Evolutionary conservation across 2,329 filamentous ascomycete species (phyloP).

Genomic region (Pyrenochaeta sp.): DNA sequence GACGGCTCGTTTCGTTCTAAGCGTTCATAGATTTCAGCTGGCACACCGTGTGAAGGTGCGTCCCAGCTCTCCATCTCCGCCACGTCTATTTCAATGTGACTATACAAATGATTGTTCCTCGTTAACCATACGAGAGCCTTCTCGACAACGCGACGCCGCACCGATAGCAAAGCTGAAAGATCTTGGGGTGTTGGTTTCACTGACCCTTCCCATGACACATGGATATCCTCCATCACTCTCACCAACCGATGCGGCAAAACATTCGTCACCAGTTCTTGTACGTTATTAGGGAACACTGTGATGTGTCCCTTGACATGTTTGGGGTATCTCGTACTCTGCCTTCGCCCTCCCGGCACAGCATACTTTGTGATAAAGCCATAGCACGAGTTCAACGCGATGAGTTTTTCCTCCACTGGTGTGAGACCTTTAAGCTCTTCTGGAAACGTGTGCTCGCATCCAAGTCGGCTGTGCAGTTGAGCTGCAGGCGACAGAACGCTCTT

Average conservation of each 20-base stretch:
- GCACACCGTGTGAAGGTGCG: not conserved
- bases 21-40: slow-evolving; percentile 1
- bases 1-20: not conserved
- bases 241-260: slow-evolving; percentile 4
- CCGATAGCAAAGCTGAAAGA: slow-evolving; percentile 3
- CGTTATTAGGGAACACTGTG: slow-evolving; percentile 6
- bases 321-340: slow-evolving; percentile 3
- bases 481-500: not conserved
- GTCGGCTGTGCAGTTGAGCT: not conserved
- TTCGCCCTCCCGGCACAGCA: not conserved
- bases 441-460: slow-evolving; percentile 5
- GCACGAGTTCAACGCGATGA: slow-evolving; percentile 6
- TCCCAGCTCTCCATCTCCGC: slow-evolving; percentile 3
- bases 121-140: slow-evolving; percentile 3
- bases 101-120: not conserved
- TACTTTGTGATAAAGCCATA: slow-evolving; percentile 10
- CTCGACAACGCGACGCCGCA: slow-evolving; percentile 3
- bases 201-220: slow-evolving; percentile 2
- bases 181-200: slow-evolving; percentile 2
- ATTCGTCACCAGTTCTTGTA: slow-evolving; percentile 4
- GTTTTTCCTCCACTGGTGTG: slow-evolving; percentile 4
- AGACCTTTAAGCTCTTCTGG: slow-evolving; percentile 4
- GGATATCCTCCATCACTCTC: slow-evolving; percentile 4
- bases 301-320: slow-evolving; percentile 9
- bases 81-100: not conserved